These are phyloP conservation scores for Boletus barrowsii DNA, from an alignment of 768 basidiomycete genomes.

Conservation along the genomic window DNA sequence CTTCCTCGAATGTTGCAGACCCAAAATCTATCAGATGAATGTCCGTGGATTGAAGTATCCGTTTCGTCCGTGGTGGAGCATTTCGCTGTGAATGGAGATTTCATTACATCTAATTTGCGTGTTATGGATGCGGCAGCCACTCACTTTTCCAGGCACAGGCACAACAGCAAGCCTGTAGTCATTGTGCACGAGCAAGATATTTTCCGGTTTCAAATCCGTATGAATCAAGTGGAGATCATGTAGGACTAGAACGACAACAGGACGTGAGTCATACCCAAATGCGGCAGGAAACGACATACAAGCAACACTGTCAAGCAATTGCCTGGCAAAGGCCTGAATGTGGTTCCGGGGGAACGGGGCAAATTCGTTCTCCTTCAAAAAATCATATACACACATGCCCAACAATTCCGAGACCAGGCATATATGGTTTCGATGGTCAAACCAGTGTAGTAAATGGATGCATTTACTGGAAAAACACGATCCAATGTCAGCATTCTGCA, in stretches of 20 bases:
- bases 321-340: conserved; percentile 93
- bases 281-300: conserved; percentile 55
- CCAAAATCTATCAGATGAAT: conserved; percentile 98
- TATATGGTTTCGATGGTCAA: conserved; percentile 97
- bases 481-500: conserved; percentile 18
- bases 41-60: conserved; percentile 80
- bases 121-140: neutral
- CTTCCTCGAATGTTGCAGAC: conserved; percentile 95
- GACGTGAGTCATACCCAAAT: neutral
- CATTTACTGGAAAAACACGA: conserved; percentile 70
- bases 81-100: conserved; percentile 47
- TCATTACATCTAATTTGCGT: conserved; percentile 5
- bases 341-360: conserved; percentile 94
- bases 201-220: conserved; percentile 98
- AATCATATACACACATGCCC: conserved; percentile 98
- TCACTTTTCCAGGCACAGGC: conserved; percentile 64
- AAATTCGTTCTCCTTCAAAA: conserved; percentile 97
- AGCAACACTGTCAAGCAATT: conserved; percentile 87
- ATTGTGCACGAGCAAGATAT: conserved; percentile 91
- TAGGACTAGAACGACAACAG: conserved; percentile 55
- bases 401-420: conserved; percentile 95
- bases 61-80: conserved; percentile 64
- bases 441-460: conserved; percentile 91
- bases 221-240: conserved; percentile 91
- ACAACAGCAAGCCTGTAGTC: conserved; percentile 63